Evolutionary conservation across 306 rosid genomes (phyloP).

Genomic region (Dryas drummondii): DNA sequence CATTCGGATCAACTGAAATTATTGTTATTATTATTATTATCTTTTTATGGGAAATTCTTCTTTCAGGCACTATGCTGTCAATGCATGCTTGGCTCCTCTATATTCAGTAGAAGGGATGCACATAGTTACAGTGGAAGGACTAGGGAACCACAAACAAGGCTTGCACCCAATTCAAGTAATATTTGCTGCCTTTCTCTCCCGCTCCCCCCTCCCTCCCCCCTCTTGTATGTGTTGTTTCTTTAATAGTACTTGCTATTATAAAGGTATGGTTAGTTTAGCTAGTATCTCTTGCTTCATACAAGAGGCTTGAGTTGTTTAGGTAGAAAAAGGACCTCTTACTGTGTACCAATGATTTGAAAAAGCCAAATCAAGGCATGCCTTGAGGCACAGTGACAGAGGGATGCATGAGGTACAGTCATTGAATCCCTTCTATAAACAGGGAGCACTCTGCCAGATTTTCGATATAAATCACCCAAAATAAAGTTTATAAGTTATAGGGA

Average conservation of each 20-base stretch:
- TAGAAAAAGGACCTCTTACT: background rate
- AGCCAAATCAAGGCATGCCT: background rate
- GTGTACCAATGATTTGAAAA: background rate
- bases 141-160: conserved; percentile 74
- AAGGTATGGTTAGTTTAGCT: background rate
- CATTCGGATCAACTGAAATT: conserved; percentile 19
- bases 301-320: background rate
- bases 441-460: too few species aligned
- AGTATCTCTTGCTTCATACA: background rate
- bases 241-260: background rate
- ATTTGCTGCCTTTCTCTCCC: conserved; percentile 2
- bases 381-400: background rate
- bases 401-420: background rate
- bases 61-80: conserved; percentile 84
- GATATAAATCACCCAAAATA: too few species aligned
- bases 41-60: conserved; percentile 21
- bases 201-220: background rate
- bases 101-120: conserved; percentile 99
- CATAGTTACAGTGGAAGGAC: conserved; percentile 88
- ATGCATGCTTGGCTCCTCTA: conserved; percentile 94
- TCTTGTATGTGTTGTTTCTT: background rate
- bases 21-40: background rate
- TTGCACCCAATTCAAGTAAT: conserved; percentile 90
- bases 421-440: too few species aligned
- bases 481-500: too few species aligned